These are phyloP conservation scores for Penicillium samsonianum DNA, from an alignment of 495 filamentous ascomycete species.

Conservation along the genomic window DNA sequence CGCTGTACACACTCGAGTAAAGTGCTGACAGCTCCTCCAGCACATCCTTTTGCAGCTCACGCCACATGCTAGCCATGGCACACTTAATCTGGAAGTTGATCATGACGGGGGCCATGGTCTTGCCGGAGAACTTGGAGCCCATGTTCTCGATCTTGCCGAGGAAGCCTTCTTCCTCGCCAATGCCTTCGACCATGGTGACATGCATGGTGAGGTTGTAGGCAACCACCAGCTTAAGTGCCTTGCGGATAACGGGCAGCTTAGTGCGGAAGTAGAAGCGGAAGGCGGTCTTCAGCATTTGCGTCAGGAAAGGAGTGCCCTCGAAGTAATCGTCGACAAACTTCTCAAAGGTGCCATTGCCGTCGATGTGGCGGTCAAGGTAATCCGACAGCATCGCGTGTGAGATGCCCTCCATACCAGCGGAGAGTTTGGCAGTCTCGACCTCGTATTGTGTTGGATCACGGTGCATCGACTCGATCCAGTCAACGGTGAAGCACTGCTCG, in stretches of 20 bases:
- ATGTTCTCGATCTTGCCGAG: constrained; percentile 77
- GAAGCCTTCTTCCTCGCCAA: constrained; percentile 75
- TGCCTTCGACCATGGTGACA: constrained; percentile 87
- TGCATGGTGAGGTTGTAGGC: constrained; percentile 92
- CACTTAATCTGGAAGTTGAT: constrained; percentile 98
- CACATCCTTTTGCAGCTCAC: constrained; percentile 90
- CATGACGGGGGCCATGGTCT: constrained; percentile 90
- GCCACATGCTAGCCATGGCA: constrained; percentile 93
- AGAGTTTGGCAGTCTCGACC: constrained; percentile 79
- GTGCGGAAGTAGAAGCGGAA: constrained; percentile 86
- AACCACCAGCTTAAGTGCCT: constrained; percentile 86
- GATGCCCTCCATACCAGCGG: constrained; percentile 81
- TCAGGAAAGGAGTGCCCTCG: constrained; percentile 88
- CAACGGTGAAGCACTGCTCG: constrained; percentile 86
- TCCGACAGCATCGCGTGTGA: constrained; percentile 74
- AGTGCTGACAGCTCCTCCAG: constrained; percentile 85
- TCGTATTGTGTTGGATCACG: constrained; percentile 75
- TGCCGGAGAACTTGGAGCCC: constrained; percentile 77
- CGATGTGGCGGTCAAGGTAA: constrained; percentile 90
- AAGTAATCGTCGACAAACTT: constrained; percentile 92
- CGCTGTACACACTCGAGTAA: constrained; percentile 91
- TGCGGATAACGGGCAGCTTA: constrained; percentile 80
- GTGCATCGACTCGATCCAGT: constrained; percentile 82
- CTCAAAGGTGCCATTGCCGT: constrained; percentile 74
- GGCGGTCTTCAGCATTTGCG: constrained; percentile 90